Conservation (phyloP, 1,139 yeast species). For the Nematodospora anomalae region DNA sequence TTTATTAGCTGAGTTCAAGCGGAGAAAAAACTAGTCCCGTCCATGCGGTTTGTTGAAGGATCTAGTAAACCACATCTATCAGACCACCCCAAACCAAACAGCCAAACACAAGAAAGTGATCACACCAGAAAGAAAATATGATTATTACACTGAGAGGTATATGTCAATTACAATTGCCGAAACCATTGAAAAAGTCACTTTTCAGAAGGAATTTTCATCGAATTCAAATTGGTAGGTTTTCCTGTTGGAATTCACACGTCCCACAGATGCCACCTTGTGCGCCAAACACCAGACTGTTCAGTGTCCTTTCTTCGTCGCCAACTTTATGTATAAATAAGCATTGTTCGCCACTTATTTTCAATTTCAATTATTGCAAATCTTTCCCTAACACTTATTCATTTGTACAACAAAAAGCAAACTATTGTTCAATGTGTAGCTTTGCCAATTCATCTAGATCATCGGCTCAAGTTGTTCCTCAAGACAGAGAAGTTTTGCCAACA, state of each 20-base stretch:
- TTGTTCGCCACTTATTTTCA: slow-evolving; percentile 7
- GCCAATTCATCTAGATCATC: slow-evolving; percentile 13
- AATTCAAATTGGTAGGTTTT: neutral
- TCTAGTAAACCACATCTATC: too few species aligned
- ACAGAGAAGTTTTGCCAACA: slow-evolving; percentile 69
- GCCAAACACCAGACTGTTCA: neutral
- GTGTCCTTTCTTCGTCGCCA: neutral
- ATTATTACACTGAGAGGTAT: neutral
- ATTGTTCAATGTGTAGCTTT: slow-evolving; percentile 17
- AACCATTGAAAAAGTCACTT: neutral
- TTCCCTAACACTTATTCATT: neutral
- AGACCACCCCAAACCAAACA: too few species aligned
- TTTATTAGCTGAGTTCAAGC: too few species aligned
- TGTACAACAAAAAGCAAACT: slow-evolving; percentile 4
- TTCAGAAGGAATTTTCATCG: neutral
- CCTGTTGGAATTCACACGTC: neutral
- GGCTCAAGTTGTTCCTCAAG: slow-evolving; percentile 24
- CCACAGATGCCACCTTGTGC: neutral
- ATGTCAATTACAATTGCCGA: neutral
- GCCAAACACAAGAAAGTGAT: too few species aligned
- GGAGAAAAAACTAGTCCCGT: too few species aligned
- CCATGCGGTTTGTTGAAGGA: too few species aligned
- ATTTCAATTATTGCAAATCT: neutral
- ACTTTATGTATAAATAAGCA: slow-evolving; percentile 7
- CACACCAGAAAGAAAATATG: too few species aligned